Evolutionary conservation across 2,329 filamentous ascomycete genomes (phyloP).

Genomic region (Colletotrichum phormii): DNA sequence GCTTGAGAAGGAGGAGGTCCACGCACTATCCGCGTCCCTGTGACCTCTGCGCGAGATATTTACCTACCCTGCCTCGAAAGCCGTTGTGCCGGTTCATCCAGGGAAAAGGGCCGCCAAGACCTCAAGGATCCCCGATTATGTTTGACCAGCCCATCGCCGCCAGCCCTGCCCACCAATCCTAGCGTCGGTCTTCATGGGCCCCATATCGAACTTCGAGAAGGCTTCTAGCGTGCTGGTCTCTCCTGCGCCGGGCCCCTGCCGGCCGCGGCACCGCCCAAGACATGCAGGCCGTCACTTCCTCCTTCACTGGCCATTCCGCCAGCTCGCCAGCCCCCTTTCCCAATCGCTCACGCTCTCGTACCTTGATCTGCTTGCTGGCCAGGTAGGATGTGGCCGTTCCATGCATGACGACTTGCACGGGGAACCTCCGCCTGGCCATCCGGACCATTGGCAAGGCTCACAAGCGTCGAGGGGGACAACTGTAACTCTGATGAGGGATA

Average conservation of each 20-base stretch:
- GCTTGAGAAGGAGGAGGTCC: neutral
- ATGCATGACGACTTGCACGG: neutral
- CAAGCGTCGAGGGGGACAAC: neutral
- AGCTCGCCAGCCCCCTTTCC: neutral
- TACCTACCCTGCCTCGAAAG: neutral
- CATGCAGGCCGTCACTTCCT: neutral
- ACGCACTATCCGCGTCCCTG: neutral
- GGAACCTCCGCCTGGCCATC: neutral
- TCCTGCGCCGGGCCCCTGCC: neutral
- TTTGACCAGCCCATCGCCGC: neutral
- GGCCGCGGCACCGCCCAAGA: neutral
- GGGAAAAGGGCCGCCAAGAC: neutral
- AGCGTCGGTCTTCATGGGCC: neutral
- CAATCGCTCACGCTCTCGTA: neutral
- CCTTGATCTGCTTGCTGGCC: neutral
- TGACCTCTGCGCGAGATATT: constrained; percentile 9
- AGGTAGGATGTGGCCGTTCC: neutral
- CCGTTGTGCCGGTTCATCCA: neutral
- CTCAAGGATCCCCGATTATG: neutral
- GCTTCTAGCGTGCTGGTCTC: constrained; percentile 22
- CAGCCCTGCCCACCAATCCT: neutral
- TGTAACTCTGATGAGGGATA: constrained; percentile 6
- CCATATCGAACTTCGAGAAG: constrained; percentile 20
- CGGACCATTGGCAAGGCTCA: constrained; percentile 13
- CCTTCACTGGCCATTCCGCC: neutral